A percentile compares a stretch with the other conserved stretches of the same genome.
These are phyloP conservation scores for Anthracocystis panici-leucophaei DNA, from an alignment of 1,284 basidiomycete species.

Conservation along the genomic window DNA sequence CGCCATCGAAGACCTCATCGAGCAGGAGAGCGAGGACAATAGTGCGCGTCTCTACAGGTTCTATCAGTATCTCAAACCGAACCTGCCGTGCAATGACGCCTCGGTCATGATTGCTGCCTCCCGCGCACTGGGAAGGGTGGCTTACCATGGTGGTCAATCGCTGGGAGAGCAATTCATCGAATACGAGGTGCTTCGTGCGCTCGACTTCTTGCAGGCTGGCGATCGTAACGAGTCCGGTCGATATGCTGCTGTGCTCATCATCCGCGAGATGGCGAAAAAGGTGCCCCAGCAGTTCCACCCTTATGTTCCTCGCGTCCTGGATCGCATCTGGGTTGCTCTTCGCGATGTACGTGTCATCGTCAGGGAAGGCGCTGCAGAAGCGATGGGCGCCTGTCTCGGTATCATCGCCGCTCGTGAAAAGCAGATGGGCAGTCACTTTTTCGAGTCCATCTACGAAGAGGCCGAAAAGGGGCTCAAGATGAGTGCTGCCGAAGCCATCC, in stretches of 20 bases:
- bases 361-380: constrained; percentile 67
- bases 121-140: constrained; percentile 84
- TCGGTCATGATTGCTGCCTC: constrained; percentile 89
- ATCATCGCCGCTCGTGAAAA: constrained; percentile 66
- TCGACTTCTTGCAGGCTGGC: constrained; percentile 76
- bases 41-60: constrained; percentile 83
- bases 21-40: constrained; percentile 54
- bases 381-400: constrained; percentile 68
- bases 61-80: constrained; percentile 89
- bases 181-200: constrained; percentile 82
- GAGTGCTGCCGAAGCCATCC: constrained; percentile 84
- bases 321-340: constrained; percentile 68
- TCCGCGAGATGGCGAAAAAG: constrained; percentile 67
- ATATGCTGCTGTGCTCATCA: constrained; percentile 69
- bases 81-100: constrained; percentile 84
- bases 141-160: constrained; percentile 81
- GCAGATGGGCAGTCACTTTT: constrained; percentile 67
- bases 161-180: constrained; percentile 90
- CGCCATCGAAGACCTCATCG: constrained; percentile 75
- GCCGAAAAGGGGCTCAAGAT: constrained; percentile 87
- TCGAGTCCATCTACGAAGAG: constrained; percentile 76
- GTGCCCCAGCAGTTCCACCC: constrained; percentile 67
- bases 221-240: constrained; percentile 71
- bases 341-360: constrained; percentile 64
- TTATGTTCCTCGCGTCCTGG: constrained; percentile 65